A percentile compares a stretch with the other conserved stretches of the same genome.
Evolutionary conservation across 805 yeast genomes (phyloP).

Genomic region (Metschnikowia lochheadii): DNA sequence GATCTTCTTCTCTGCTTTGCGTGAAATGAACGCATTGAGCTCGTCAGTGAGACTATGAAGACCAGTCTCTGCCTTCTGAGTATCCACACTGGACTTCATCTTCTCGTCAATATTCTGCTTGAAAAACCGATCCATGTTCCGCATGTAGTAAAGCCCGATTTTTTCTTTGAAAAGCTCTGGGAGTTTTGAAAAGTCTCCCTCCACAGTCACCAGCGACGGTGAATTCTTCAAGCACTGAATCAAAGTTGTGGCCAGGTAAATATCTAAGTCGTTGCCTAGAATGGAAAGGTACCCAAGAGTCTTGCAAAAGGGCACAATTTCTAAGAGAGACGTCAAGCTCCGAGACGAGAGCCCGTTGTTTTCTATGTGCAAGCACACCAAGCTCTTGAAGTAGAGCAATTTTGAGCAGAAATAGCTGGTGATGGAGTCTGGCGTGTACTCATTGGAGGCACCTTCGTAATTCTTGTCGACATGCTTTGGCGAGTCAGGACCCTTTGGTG

Average conservation of each 20-base stretch:
- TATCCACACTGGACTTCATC: slow-evolving; percentile 26
- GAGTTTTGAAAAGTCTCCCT: slow-evolving; percentile 58
- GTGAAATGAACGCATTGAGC: slow-evolving; percentile 28
- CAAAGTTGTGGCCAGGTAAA: slow-evolving; percentile 59
- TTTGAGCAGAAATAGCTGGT: slow-evolving; percentile 54
- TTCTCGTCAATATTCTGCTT: slow-evolving; percentile 21
- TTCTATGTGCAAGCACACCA: slow-evolving; percentile 70
- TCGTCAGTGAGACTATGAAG: slow-evolving; percentile 36
- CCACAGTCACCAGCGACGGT: slow-evolving; percentile 60
- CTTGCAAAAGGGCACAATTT: slow-evolving; percentile 64
- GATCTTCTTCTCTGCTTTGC: slow-evolving; percentile 29
- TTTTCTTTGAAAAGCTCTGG: slow-evolving; percentile 63
- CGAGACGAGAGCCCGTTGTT: slow-evolving; percentile 55
- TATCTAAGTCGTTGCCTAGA: slow-evolving; percentile 57
- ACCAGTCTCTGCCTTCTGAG: neutral
- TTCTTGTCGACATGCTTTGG: too few species aligned
- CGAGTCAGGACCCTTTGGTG: too few species aligned
- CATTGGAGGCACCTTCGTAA: neutral
- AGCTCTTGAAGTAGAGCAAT: slow-evolving; percentile 62
- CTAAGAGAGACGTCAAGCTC: slow-evolving; percentile 57
- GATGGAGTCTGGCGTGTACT: slow-evolving; percentile 24
- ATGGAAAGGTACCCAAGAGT: slow-evolving; percentile 66
- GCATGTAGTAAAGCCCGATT: slow-evolving; percentile 75
- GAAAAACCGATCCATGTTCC: slow-evolving; percentile 66
- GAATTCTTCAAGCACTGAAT: slow-evolving; percentile 68